These are phyloP conservation scores for Sphagnum fallax DNA, from an alignment of 228 moss, liverwort and hornwort genomes.

Conservation along the genomic window DNA sequence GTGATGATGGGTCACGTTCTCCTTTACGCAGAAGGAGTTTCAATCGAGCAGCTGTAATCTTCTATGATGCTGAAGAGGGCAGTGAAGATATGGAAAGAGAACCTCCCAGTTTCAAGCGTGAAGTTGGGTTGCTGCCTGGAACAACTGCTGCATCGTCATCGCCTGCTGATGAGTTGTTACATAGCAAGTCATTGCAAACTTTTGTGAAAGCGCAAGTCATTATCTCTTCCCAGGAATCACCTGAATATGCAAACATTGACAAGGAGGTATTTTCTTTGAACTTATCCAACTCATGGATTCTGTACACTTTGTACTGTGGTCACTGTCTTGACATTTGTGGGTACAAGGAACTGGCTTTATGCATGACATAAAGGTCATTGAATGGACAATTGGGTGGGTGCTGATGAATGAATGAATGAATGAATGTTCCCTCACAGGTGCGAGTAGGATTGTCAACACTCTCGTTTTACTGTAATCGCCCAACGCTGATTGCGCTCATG, in stretches of 20 bases:
- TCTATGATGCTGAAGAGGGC: constrained; percentile 70
- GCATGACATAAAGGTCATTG: too few species aligned
- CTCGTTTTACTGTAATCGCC: constrained; percentile 86
- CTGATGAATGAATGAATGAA: too few species aligned
- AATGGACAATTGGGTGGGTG: too few species aligned
- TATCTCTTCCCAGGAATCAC: constrained; percentile 72
- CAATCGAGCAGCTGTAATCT: constrained; percentile 50
- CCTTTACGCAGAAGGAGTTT: constrained; percentile 23
- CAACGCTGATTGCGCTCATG: constrained; percentile 69
- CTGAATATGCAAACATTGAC: constrained; percentile 67
- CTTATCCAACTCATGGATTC: neutral
- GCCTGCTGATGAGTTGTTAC: constrained; percentile 26
- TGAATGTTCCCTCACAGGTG: constrained; percentile 33
- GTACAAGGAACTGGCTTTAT: too few species aligned
- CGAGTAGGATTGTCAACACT: constrained; percentile 70
- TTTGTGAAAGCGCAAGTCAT: constrained; percentile 93
- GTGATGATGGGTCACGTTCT: constrained; percentile 9
- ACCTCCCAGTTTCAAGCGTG: constrained; percentile 73
- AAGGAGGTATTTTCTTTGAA: constrained; percentile 53
- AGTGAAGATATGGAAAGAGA: constrained; percentile 25
- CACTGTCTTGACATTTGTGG: too few species aligned
- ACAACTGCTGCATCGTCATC: constrained; percentile 25
- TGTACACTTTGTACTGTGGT: neutral
- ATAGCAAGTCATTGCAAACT: constrained; percentile 41
- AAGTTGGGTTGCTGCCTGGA: constrained; percentile 66